A percentile compares a stretch with the other conserved stretches of the same genome.
phyloP scores from a whole-genome alignment of 257 asterid genomes.

The Ilex aquifolium region DNA sequence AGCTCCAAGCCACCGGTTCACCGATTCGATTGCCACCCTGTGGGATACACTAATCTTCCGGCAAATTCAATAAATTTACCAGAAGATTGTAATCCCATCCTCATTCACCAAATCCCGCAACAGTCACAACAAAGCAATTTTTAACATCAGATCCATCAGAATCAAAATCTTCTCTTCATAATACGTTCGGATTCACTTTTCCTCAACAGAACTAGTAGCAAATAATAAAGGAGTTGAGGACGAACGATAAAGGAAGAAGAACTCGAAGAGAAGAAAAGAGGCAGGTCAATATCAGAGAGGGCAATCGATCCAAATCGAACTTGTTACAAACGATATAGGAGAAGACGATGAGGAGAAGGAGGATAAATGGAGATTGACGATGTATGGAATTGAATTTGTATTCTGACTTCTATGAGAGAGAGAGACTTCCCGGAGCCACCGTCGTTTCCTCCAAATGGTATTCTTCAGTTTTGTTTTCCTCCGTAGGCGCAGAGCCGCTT shows the following conservation, averaged over 20 bases:
- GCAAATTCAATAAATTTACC: constrained; percentile 60
- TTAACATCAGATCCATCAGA: constrained; percentile 33
- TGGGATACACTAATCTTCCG: constrained; percentile 48
- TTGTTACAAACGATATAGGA: not conserved
- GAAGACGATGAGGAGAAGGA: not conserved
- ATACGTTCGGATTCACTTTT: no score
- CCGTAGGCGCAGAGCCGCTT: no score
- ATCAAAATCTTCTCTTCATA: not conserved
- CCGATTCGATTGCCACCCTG: constrained; percentile 19
- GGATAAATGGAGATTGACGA: not conserved
- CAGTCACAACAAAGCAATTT: constrained; percentile 19
- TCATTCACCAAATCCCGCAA: constrained; percentile 43
- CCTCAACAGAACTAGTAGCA: not conserved
- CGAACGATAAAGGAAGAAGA: not conserved
- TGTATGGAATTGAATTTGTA: not conserved
- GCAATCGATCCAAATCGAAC: not conserved
- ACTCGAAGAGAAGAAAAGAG: constrained; percentile 4
- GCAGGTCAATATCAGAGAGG: not conserved
- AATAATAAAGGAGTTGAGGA: not conserved
- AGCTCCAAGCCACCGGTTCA: constrained; percentile 12
- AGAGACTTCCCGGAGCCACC: constrained; percentile 24
- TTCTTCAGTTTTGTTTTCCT: constrained; percentile 13
- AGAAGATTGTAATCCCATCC: constrained; percentile 96
- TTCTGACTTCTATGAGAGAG: not conserved
- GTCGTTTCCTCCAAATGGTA: constrained; percentile 24